phyloP scores from a whole-genome alignment of 108 stramenopile genomes.

The Stephanodiscus triporus region DNA sequence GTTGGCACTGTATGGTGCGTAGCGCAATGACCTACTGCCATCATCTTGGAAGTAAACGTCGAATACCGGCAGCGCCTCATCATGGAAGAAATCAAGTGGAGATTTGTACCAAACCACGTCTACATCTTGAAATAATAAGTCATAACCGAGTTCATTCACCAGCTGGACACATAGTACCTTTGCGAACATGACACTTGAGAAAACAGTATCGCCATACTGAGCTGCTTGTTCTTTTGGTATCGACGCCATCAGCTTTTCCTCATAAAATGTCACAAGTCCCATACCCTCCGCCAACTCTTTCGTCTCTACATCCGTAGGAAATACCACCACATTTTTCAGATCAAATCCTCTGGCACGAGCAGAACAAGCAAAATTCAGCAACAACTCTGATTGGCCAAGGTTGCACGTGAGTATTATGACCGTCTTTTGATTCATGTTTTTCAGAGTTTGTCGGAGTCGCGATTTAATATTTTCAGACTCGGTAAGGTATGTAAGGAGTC shows the following conservation, averaged over 20 bases:
- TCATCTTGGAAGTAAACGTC: slow-evolving; percentile 56
- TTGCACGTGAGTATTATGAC: slow-evolving; percentile 48
- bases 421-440: slow-evolving; percentile 22
- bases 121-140: slow-evolving; percentile 87
- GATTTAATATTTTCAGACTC: slow-evolving; percentile 23
- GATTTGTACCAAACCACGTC: slow-evolving; percentile 75
- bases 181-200: slow-evolving; percentile 84
- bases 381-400: slow-evolving; percentile 44
- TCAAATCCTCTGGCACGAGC: slow-evolving; percentile 45
- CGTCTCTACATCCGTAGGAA: slow-evolving; percentile 53
- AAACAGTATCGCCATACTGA: slow-evolving; percentile 73
- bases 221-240: slow-evolving; percentile 58
- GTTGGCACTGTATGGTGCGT: too few species aligned
- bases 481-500: slow-evolving; percentile 32
- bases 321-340: slow-evolving; percentile 45
- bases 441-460: too few species aligned
- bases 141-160: slow-evolving; percentile 67
- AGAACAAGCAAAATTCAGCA: slow-evolving; percentile 54
- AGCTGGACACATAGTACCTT: slow-evolving; percentile 77
- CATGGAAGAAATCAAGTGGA: slow-evolving; percentile 63
- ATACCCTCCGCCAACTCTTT: slow-evolving; percentile 50
- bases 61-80: slow-evolving; percentile 28
- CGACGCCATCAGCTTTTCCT: slow-evolving; percentile 47
- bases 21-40: slow-evolving; percentile 47
- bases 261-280: slow-evolving; percentile 49